Evolutionary conservation across 768 basidiomycete genomes (phyloP).

Genomic region (Boletus pseudo-olivaceus): DNA sequence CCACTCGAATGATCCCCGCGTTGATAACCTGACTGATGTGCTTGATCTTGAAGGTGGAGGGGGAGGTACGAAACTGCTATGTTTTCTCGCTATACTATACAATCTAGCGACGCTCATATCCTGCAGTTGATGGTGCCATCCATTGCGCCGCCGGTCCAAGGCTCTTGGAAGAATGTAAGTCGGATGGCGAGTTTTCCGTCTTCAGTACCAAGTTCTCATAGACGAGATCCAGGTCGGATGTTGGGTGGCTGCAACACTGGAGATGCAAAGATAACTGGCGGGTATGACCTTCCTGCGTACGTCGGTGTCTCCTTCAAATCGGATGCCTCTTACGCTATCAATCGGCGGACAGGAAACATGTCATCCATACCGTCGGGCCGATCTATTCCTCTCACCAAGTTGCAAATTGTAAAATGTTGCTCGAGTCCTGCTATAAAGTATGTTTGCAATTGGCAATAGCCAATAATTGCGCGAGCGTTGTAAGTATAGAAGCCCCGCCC

Average conservation of each 20-base stretch:
- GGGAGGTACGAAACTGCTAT: conserved; percentile 49
- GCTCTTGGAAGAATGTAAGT: conserved; percentile 67
- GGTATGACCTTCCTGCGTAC: conserved; percentile 74
- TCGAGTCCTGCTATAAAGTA: conserved; percentile 65
- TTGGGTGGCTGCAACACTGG: conserved; percentile 70
- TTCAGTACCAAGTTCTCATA: conserved; percentile 1
- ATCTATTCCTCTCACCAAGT: conserved; percentile 42
- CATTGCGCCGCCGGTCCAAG: conserved; percentile 69
- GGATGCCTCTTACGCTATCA: not conserved
- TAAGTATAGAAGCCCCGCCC: conserved; percentile 26
- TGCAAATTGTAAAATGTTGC: conserved; percentile 46
- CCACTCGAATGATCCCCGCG: not conserved
- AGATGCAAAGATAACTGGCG: conserved; percentile 74
- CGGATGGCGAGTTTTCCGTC: not conserved
- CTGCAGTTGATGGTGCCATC: conserved; percentile 76
- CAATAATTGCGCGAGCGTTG: conserved; percentile 61
- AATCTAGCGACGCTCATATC: not conserved
- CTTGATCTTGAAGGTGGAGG: conserved; percentile 56
- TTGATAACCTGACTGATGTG: not conserved
- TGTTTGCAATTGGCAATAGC: conserved; percentile 62
- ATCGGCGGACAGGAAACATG: conserved; percentile 46
- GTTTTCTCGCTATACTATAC: not conserved
- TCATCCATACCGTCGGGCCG: conserved; percentile 84
- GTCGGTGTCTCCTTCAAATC: conserved; percentile 29
- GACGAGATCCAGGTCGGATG: conserved; percentile 58